phyloP scores from a whole-genome alignment of 305 asterid genomes.

The Fraxinus floribunda region DNA sequence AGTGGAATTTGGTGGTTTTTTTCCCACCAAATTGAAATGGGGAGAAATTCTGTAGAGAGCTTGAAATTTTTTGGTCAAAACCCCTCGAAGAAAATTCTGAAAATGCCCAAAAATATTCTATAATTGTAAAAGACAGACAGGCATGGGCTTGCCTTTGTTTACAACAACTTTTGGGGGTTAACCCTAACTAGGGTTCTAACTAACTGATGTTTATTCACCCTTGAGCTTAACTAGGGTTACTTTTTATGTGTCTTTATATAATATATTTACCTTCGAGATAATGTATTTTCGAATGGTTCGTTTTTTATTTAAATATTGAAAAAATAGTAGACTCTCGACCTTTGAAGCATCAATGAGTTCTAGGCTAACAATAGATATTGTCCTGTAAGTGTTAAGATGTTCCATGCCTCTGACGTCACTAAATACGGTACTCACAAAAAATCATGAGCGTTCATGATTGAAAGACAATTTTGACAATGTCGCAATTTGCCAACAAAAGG shows the following conservation, averaged over 20 bases:
- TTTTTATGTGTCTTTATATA: background rate
- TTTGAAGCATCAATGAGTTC: background rate
- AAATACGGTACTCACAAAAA: background rate
- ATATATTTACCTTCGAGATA: background rate
- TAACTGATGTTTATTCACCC: slow-evolving; percentile 29
- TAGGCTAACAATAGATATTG: background rate
- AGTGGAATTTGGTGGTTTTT: slow-evolving; percentile 21
- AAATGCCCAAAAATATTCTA: slow-evolving; percentile 35
- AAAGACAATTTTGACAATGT: background rate
- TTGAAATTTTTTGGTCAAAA: slow-evolving; percentile 40
- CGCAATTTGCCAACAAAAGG: background rate
- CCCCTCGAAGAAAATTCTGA: slow-evolving; percentile 42
- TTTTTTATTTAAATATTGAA: background rate
- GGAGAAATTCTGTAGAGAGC: slow-evolving; percentile 29
- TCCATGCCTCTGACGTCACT: background rate
- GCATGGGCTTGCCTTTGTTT: slow-evolving; percentile 33
- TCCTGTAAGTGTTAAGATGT: background rate
- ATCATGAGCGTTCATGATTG: background rate
- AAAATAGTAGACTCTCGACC: background rate
- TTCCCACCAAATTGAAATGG: slow-evolving; percentile 46
- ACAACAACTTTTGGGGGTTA: slow-evolving; percentile 32
- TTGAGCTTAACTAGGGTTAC: slow-evolving; percentile 45
- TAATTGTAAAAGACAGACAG: slow-evolving; percentile 34
- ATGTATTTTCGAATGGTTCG: background rate
- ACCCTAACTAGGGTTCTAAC: slow-evolving; percentile 22